phyloP scores from a whole-genome alignment of 2,329 filamentous ascomycete species.

The Phialophora macrospora region DNA sequence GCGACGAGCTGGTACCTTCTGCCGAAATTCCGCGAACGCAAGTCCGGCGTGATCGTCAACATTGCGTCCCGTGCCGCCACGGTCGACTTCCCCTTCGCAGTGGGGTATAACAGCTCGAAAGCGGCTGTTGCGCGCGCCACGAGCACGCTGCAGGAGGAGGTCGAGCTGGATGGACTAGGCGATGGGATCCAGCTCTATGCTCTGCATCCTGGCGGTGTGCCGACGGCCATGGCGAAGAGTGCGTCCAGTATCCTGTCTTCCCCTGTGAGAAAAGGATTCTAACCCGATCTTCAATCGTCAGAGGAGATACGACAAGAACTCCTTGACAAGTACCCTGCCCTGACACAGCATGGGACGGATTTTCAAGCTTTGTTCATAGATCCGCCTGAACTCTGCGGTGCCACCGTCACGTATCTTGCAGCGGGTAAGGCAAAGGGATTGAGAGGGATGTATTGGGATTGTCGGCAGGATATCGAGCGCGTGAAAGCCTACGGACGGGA shows the following conservation, averaged over 20 bases:
- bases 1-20: conserved; percentile 24
- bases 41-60: conserved; percentile 29
- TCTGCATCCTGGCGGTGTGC: conserved; percentile 29
- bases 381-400: conserved; percentile 30
- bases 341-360: conserved; percentile 14
- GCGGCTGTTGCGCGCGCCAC: conserved; percentile 28
- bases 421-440: conserved; percentile 29
- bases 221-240: conserved; percentile 24
- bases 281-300: not conserved
- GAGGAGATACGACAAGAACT: conserved; percentile 23
- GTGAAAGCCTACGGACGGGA: conserved; percentile 24
- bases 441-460: conserved; percentile 30
- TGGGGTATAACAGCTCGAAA: conserved; percentile 30
- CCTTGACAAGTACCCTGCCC: conserved; percentile 17
- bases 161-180: conserved; percentile 29
- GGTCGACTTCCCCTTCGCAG: conserved; percentile 29
- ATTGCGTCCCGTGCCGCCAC: conserved; percentile 32
- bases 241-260: not conserved
- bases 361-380: conserved; percentile 32
- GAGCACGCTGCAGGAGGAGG: conserved; percentile 29
- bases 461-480: conserved; percentile 29
- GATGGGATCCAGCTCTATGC: conserved; percentile 26
- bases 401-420: conserved; percentile 29
- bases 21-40: conserved; percentile 24
- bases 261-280: not conserved